Base-by-base conservation (phyloP, 1,139 yeast genomes). In the Hansenula lynferdii region DNA sequence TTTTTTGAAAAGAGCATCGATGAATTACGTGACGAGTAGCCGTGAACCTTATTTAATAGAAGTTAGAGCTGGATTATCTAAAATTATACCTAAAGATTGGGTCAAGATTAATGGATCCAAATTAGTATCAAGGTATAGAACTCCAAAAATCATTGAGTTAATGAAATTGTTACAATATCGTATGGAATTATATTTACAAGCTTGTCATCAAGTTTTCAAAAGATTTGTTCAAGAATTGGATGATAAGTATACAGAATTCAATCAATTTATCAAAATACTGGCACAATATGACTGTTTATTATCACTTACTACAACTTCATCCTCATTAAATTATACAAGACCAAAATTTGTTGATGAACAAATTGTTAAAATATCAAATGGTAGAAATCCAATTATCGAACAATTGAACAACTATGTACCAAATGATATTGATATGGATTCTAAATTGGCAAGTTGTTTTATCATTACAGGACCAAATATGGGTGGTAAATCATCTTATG, bases 301-400 rank as follows among this genome's bases (percentile, higher is more conserved):
- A 30, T 84, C 97, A 0, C 60, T 92, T 21, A 72, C 87, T 0
- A 77, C 81, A 0, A 76, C 82, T 0, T 72, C 85, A 5, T 60
- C 76, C 2, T 67, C 67, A 29, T 60, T 70, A 0, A 67, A 68
- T 15, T 82, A 80, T 47, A 61, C 64, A 5, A 69, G 72, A 40
- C 96, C 97, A 0, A 55, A 48, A 3, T 67, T 84, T 38, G 71
- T 72, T 3, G 78, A 77, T 37, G 57, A 60, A 7, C 48, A 44
- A 26, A 55, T 66, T 8, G 65, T 90, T 5, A 64, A 72, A 6
- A 65, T 87, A 0, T 61, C 56, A 17, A 68, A 73, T 8, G 85
- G 94, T 1, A 67, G 94, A 27, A 90, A 92, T 52, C 97, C 97
- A 2, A 78, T 89, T 38, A 73, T 85, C 10, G 95, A 85, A 54